A percentile compares a stretch with the other conserved stretches of the same genome.
These are phyloP conservation scores for Phytophthora tentaculata DNA, from an alignment of 352 stramenopile species.

Conservation along the genomic window DNA sequence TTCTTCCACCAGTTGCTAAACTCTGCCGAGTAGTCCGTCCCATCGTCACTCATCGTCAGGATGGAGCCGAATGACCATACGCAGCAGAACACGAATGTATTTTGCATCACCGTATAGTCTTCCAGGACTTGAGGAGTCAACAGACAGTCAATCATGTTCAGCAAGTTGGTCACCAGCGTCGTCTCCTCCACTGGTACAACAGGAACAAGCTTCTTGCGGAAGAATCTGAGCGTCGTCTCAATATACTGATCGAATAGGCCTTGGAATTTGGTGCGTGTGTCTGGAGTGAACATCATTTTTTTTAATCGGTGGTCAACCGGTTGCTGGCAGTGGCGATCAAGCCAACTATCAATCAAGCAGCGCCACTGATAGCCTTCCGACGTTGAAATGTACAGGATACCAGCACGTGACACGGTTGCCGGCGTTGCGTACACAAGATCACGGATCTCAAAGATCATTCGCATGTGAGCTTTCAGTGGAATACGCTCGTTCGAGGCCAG, in stretches of 20 bases:
- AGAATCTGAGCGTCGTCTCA: constrained; percentile 92
- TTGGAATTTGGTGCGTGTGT: constrained; percentile 82
- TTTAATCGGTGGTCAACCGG: constrained; percentile 68
- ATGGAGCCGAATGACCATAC: constrained; percentile 96
- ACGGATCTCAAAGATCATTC: constrained; percentile 98
- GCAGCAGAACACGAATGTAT: constrained; percentile 96
- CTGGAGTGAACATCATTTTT: constrained; percentile 81
- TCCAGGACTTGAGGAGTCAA: constrained; percentile 83
- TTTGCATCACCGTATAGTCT: constrained; percentile 85
- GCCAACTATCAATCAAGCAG: constrained; percentile 94
- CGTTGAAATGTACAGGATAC: constrained; percentile 97
- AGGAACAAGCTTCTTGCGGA: constrained; percentile 92
- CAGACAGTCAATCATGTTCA: constrained; percentile 95
- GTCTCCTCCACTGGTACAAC: constrained; percentile 95
- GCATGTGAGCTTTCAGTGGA: constrained; percentile 95
- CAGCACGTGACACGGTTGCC: constrained; percentile 94
- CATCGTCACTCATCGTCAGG: constrained; percentile 93
- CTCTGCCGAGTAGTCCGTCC: constrained; percentile 93
- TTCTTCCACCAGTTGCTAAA: constrained; percentile 97
- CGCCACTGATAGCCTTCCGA: constrained; percentile 96
- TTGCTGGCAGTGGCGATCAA: constrained; percentile 78
- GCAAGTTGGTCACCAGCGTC: constrained; percentile 91
- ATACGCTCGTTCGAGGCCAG: constrained; percentile 97
- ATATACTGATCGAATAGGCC: constrained; percentile 94
- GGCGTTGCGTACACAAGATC: constrained; percentile 96